A percentile compares a stretch with the other conserved stretches of the same genome.
phyloP scores from a whole-genome alignment of 2,329 filamentous ascomycete species.

The Calonectria pseudoreteaudii region DNA sequence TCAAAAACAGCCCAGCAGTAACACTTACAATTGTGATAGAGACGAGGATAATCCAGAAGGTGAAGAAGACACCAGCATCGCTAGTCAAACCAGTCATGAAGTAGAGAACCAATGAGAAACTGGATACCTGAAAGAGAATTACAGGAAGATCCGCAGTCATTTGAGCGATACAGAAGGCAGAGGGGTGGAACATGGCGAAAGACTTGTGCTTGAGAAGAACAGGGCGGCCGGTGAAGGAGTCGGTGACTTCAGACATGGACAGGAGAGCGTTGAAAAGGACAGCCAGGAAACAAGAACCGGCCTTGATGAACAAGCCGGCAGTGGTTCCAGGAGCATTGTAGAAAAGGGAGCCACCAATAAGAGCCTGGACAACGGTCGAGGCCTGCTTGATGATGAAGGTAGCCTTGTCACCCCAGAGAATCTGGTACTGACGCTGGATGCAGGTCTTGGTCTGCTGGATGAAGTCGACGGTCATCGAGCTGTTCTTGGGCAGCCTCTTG shows the following conservation, averaged over 20 bases:
- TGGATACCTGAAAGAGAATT: conserved; percentile 67
- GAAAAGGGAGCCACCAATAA: conserved; percentile 75
- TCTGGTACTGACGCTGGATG: conserved; percentile 71
- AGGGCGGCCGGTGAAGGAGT: conserved; percentile 70
- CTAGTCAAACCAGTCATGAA: conserved; percentile 71
- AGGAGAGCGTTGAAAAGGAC: conserved; percentile 72
- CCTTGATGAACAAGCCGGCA: conserved; percentile 72
- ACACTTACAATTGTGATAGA: conserved; percentile 61
- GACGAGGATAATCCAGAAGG: conserved; percentile 68
- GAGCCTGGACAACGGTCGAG: conserved; percentile 67
- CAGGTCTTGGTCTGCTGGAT: conserved; percentile 66
- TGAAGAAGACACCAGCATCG: conserved; percentile 69
- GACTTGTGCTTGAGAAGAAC: conserved; percentile 69
- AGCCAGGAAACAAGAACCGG: conserved; percentile 73
- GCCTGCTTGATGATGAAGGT: conserved; percentile 73
- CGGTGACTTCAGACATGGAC: conserved; percentile 74
- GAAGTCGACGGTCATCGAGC: conserved; percentile 68
- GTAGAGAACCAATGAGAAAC: conserved; percentile 70
- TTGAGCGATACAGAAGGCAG: conserved; percentile 69
- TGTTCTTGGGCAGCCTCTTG: conserved; percentile 63
- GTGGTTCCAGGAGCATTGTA: conserved; percentile 71
- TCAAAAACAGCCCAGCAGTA: not conserved
- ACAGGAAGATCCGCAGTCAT: conserved; percentile 67
- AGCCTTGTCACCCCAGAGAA: conserved; percentile 73
- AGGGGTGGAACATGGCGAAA: conserved; percentile 69